Base-by-base conservation (phyloP, 768 basidiomycete species). In the Boletus reticuloceps region DNA sequence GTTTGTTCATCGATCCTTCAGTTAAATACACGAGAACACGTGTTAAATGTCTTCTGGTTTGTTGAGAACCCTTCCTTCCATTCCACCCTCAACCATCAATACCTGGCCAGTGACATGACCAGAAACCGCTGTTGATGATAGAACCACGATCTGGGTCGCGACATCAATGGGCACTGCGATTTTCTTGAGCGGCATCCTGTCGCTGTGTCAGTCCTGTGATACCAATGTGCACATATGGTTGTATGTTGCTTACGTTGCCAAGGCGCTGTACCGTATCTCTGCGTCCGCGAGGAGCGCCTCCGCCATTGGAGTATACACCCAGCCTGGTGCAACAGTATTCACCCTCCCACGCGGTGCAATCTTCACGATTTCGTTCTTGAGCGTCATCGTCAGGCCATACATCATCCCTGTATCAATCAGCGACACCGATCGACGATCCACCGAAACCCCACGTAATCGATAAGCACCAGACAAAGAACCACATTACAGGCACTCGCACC, bases 321-420 rank as follows among this genome's bases (percentile, higher is more conserved):
- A 88, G 5, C 87, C 86, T 6, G 88, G 88, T 0, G 79, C 84
- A 16, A 90, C 76, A 43, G 76, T 75, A 59, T 90, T 90, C 5
- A 89, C 87, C n/a, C 88, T 76, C 0, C 80, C 89, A 51, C 69
- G 76, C 0, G 87, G 85, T 0, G 88, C 87, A 55, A 89, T 80
- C 69, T 82, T 82, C 41, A 91, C 88, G 51, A 90, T 89, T 70
- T 91, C 88, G 67, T 90, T 91, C 72, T 91, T 90, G 60, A 90
- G 75, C 8, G 82, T 75, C 61, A 84, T 70, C 5, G 80, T 81
- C 34, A 90, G 64, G 1, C 88, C 89, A 57, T 87, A 85, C 87
- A 88, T 88, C 74, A 88, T 77, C 6, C 81, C 86, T 86, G n/a
- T 36, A 9, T 29, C 27, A 29, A 9, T 8, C 27, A 29, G 27